Base-by-base conservation (phyloP, 495 filamentous ascomycete species). In the Penicillium verhagenii region DNA sequence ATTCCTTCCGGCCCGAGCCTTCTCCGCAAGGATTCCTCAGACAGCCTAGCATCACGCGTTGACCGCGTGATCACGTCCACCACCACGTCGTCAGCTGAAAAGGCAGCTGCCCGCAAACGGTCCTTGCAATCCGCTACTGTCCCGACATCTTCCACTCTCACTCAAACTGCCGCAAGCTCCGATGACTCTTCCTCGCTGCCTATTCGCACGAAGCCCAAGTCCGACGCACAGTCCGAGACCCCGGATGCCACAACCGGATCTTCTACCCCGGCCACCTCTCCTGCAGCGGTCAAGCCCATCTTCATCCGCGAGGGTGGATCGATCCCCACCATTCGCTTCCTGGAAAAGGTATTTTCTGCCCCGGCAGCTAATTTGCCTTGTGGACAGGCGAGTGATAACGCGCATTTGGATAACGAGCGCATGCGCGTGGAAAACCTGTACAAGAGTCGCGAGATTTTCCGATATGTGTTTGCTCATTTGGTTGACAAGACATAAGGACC, bases 241-340 rank as follows among this genome's bases (percentile, higher is more conserved):
- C n/a, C 51, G 10, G 37, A 39, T 14, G 20, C 13, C 14, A 14
- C 45, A 35, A 5, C 48, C 11, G 21, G 20, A 24, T 47, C 52
- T 13, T 13, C 38, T 10, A 16, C 48, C 3, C 38, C 40, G 31
- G 43, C 35, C 8, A 20, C 46, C 4, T 28, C 35, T 18, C 14
- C 47, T 1, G 24, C 59, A 3, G 45, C 58, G 6, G 68, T 78
- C 6, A 71, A 70, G 45, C 73, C 76, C 2, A 79, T 98, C 19
- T 98, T 95, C 68, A 98, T 98, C 63, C 84, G 94, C 10, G 94
- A 98, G 73, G 94, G 94, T 2, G 94, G 94, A 3, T 92, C 88
- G 0, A 97, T 98, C 58, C 92, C 95, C 1, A 86, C 89, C 0
- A 96, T 96, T 53, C 76, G 94, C 9, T 97, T 97, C 68, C 68